Conservation (phyloP, 371 early-diverging fungal species). For the Mortierella sp. region DNA sequence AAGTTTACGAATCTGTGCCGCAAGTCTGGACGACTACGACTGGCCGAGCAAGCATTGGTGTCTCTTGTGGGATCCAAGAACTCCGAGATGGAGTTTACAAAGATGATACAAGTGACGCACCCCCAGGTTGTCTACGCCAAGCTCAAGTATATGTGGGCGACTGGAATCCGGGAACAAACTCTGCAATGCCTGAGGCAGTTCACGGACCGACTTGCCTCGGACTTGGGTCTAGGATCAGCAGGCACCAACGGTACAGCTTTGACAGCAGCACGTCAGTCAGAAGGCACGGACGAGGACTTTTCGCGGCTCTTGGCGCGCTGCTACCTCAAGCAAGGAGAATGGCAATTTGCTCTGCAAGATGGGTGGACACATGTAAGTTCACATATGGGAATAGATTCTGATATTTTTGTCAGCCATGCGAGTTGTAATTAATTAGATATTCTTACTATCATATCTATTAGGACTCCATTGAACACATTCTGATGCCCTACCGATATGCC, state of each 20-base stretch:
- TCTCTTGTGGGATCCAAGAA: slow-evolving; percentile 68
- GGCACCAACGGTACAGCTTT: slow-evolving; percentile 25
- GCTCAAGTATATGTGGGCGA: slow-evolving; percentile 95
- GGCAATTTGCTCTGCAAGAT: slow-evolving; percentile 88
- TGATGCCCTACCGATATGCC: slow-evolving; percentile 87
- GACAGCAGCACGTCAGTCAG: slow-evolving; percentile 20
- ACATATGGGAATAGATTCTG: background rate
- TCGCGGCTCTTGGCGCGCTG: slow-evolving; percentile 87
- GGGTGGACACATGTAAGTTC: slow-evolving; percentile 72
- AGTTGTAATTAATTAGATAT: background rate
- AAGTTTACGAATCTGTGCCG: slow-evolving; percentile 96
- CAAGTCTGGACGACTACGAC: slow-evolving; percentile 87
- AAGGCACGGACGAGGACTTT: slow-evolving; percentile 62
- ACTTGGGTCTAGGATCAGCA: slow-evolving; percentile 57
- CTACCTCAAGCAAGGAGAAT: slow-evolving; percentile 93
- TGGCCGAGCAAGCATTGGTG: slow-evolving; percentile 85
- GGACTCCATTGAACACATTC: slow-evolving; percentile 82
- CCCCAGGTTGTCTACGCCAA: slow-evolving; percentile 93
- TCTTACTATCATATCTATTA: slow-evolving; percentile 8
- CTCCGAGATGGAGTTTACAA: slow-evolving; percentile 28
- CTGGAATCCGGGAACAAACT: slow-evolving; percentile 70
- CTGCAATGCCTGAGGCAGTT: slow-evolving; percentile 72
- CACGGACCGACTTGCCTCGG: slow-evolving; percentile 69
- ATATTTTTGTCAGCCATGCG: background rate
- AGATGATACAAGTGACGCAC: slow-evolving; percentile 59